Evolutionary conservation across 306 rosid genomes (phyloP), one percentile per base, ranked within the genome.

Genomic region (Prunus mongolica): DNA sequence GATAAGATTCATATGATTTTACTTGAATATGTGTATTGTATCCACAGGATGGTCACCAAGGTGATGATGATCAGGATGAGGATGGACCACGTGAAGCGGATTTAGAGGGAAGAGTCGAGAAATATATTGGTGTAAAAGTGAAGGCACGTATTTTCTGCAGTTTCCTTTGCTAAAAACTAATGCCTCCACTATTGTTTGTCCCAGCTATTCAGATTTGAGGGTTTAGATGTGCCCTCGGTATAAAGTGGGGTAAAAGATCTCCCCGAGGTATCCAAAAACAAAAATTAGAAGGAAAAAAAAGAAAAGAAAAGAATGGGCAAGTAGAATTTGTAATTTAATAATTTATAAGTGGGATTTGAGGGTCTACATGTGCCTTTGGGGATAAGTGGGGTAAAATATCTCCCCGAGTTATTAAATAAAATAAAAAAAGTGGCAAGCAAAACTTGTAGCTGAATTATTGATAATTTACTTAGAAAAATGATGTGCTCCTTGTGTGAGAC

Each of bases 101-200:
- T 84, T 70, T 81, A 73, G 98, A 90, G 85, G 98, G 96, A 68
- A 91, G 97, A 84, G 96, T 89, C 3, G 97, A 95, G 81, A 95
- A 95, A 84, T 95, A 95, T 86, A 88, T 95, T 73, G 99, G 99
- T 64, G 99, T 92, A 80, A 90, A 92, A 95, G 99, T 95, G 80
- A 95, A 95, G 99, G 99, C 71, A 87, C 74, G 87, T 76, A 84
- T 66, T 69, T 78, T 78, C 79, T 46, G 46, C 55, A 15, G 24
- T 76, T 64, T 22, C 30, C 27, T 46, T 14, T 1, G 44, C 28
- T 4, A 9, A 41, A 72, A 9, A 20, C 32, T 60, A 50, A 34
- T 19, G 10, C 16, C 8, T 55, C 75, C 18, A 57, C 41, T 24
- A 14, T 63, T 27, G 45, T 27, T 62, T 62, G 20, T 63, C 45